Conservation (phyloP, 2,329 filamentous ascomycete genomes). For the Volutella citrinella region DNA sequence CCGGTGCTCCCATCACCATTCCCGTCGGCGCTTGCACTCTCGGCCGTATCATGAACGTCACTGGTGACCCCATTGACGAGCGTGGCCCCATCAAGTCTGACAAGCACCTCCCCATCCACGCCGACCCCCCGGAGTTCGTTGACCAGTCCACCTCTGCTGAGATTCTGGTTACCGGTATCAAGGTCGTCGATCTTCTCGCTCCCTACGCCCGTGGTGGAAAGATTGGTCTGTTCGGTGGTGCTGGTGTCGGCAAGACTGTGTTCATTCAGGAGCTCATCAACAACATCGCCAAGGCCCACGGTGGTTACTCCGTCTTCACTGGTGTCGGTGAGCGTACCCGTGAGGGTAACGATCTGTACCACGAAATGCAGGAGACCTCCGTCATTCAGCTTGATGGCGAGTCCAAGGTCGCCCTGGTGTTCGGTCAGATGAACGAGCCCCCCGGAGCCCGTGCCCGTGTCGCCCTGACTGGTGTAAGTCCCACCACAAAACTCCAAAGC, state of each 20-base stretch:
- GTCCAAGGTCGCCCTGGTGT: conserved; percentile 98
- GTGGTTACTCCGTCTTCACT: conserved; percentile 99
- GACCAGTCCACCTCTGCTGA: conserved; percentile 97
- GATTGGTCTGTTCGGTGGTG: conserved; percentile 99
- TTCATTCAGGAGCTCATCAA: conserved; percentile 99
- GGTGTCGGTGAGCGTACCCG: conserved; percentile 99
- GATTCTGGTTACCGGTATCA: conserved; percentile 98
- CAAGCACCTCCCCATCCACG: conserved; percentile 88
- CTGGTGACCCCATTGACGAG: conserved; percentile 99
- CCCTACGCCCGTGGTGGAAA: conserved; percentile 99
- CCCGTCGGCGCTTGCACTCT: conserved; percentile 91
- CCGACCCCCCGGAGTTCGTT: conserved; percentile 85
- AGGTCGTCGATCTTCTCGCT: conserved; percentile 98
- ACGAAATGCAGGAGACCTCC: conserved; percentile 99
- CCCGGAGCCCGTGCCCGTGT: conserved; percentile 99
- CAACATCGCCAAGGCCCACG: conserved; percentile 99
- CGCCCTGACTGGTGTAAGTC: conserved; percentile 75
- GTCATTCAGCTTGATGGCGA: conserved; percentile 99
- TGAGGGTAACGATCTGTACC: conserved; percentile 99
- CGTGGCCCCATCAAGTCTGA: conserved; percentile 94
- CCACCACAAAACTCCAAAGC: too few relatives aligned
- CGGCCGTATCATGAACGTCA: conserved; percentile 99
- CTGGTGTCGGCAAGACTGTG: conserved; percentile 99
- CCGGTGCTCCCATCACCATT: conserved; percentile 92
- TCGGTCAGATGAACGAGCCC: conserved; percentile 99